Percentiles rank a stretch among this genome's conserved stretches.
phyloP scores from a whole-genome alignment of 495 filamentous ascomycete species.

The Melanomma pulvis-pyrius region DNA sequence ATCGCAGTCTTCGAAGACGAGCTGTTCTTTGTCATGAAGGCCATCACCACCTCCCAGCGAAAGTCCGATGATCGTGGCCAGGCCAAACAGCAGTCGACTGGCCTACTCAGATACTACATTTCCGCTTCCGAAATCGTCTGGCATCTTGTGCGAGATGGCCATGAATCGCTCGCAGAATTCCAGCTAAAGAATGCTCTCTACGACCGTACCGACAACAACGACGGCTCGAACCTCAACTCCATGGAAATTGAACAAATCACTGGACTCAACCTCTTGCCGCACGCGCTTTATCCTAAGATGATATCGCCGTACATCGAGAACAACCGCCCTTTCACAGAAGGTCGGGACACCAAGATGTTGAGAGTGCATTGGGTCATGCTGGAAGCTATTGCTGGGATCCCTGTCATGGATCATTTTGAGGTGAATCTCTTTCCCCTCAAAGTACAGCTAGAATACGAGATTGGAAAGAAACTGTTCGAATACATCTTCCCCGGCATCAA shows the following conservation, averaged over 20 bases:
- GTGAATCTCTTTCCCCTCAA: constrained; percentile 91
- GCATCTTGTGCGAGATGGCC: constrained; percentile 85
- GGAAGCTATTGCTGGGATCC: constrained; percentile 96
- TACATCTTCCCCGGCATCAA: constrained; percentile 91
- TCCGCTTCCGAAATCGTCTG: constrained; percentile 91
- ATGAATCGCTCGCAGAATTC: constrained; percentile 90
- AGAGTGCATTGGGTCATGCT: constrained; percentile 96
- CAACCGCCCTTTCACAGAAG: constrained; percentile 52
- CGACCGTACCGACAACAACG: constrained; percentile 91
- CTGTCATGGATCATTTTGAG: constrained; percentile 96
- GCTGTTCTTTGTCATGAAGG: constrained; percentile 99
- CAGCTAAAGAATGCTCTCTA: constrained; percentile 87
- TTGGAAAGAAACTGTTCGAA: constrained; percentile 93
- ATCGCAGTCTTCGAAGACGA: constrained; percentile 90
- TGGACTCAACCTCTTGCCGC: constrained; percentile 83
- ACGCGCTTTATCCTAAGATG: constrained; percentile 94
- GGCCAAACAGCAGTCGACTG: constrained; percentile 68
- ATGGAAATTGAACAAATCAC: constrained; percentile 82
- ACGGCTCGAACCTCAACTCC: constrained; percentile 92
- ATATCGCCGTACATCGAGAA: constrained; percentile 83
- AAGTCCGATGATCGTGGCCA: constrained; percentile 72
- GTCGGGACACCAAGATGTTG: constrained; percentile 72
- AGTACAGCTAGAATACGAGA: constrained; percentile 89
- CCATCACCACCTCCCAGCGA: constrained; percentile 92
- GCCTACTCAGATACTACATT: constrained; percentile 85